Conservation (phyloP, 179 eudicot species). For the Camellia oleifera region DNA sequence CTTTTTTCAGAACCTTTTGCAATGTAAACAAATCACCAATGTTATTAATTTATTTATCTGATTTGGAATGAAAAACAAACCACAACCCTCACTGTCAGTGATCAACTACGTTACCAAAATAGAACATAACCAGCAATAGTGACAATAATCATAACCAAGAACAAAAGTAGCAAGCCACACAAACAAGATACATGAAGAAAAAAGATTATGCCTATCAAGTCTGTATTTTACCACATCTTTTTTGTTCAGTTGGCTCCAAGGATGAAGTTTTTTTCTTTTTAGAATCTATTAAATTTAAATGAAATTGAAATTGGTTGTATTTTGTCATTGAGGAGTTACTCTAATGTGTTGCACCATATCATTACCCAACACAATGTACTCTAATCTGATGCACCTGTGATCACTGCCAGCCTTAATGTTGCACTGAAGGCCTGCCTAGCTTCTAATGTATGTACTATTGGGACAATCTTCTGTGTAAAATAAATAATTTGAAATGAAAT, state of each 20-base stretch:
- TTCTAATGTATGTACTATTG: too few relatives aligned
- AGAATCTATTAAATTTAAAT: not conserved
- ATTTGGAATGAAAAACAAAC: not conserved
- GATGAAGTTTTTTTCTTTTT: not conserved
- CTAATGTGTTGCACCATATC: not conserved
- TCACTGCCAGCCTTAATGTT: too few relatives aligned
- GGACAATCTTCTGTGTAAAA: too few relatives aligned
- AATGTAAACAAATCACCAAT: constrained; percentile 22
- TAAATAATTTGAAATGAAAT: too few relatives aligned
- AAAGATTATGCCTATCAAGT: not conserved
- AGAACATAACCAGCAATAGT: not conserved
- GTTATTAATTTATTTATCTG: not conserved
- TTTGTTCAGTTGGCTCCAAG: too few relatives aligned
- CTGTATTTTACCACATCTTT: not conserved
- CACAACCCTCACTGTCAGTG: not conserved
- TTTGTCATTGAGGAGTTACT: not conserved
- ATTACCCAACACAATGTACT: not conserved
- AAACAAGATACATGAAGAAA: not conserved
- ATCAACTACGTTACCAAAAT: not conserved
- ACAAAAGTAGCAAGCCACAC: not conserved
- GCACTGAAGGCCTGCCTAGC: too few relatives aligned
- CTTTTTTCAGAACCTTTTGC: constrained; percentile 28
- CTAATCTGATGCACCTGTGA: too few relatives aligned
- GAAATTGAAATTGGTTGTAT: not conserved
- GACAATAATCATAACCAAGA: not conserved